Evolutionary conservation across 352 stramenopile species (phyloP).

Genomic region (Phytopythium oedochilum): DNA sequence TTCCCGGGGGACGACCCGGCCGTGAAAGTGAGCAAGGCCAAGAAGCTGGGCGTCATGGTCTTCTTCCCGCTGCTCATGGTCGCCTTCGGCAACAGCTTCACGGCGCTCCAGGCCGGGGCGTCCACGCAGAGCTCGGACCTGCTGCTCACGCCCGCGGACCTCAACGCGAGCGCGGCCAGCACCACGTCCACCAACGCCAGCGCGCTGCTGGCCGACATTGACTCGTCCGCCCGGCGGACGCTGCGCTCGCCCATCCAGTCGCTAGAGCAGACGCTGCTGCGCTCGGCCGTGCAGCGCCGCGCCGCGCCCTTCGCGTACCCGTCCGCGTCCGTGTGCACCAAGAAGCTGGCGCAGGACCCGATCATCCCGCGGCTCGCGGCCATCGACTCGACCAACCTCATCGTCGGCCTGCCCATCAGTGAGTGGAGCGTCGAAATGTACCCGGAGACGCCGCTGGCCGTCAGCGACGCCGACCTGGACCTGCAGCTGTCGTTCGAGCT

Average conservation of each 20-base stretch:
- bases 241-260: constrained; percentile 12
- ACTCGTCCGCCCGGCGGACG: constrained; percentile 19
- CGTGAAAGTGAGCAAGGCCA: constrained; percentile 6
- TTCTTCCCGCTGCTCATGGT: constrained; percentile 42
- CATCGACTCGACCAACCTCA: constrained; percentile 16
- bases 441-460: background rate
- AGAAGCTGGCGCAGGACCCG: constrained; percentile 9
- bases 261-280: constrained; percentile 38
- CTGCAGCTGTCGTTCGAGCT: constrained; percentile 19
- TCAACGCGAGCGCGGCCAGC: constrained; percentile 10
- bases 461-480: constrained; percentile 5
- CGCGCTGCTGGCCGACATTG: constrained; percentile 30
- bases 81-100: constrained; percentile 41
- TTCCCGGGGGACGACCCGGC: constrained; percentile 22
- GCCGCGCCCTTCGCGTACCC: constrained; percentile 29
- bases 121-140: constrained; percentile 20
- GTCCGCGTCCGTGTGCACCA: constrained; percentile 17
- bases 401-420: constrained; percentile 20
- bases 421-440: constrained; percentile 21
- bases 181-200: constrained; percentile 33
- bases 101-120: constrained; percentile 36
- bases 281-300: constrained; percentile 25
- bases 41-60: constrained; percentile 20
- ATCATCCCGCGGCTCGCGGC: constrained; percentile 8
- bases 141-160: constrained; percentile 3